Percentiles rank a stretch among this genome's conserved stretches.
Conservation (phyloP, 305 asterid genomes). For the Salvia sclarea region DNA sequence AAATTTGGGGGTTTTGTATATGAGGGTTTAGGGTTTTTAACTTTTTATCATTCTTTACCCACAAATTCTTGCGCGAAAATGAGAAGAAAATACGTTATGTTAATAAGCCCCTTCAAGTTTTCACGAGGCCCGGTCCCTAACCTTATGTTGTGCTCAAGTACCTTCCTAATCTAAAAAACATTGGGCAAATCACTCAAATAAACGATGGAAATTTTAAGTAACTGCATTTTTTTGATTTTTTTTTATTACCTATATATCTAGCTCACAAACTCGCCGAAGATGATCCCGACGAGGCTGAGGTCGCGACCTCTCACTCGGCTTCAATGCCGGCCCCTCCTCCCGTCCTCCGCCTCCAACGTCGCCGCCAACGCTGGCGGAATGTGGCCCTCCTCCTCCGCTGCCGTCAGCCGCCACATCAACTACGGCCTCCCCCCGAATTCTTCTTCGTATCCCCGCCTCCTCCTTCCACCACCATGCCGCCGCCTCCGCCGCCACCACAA, state of each 20-base stretch:
- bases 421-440: constrained; percentile 59
- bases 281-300: too few relatives aligned
- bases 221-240: too few relatives aligned
- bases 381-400: constrained; percentile 49
- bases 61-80: too few relatives aligned
- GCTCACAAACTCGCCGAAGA: too few relatives aligned
- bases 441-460: constrained; percentile 70
- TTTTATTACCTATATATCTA: too few relatives aligned
- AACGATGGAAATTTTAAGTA: too few relatives aligned
- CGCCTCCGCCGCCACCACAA: constrained; percentile 27
- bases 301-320: constrained; percentile 72
- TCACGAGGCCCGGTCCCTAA: too few relatives aligned
- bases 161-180: too few relatives aligned
- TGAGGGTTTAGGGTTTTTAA: constrained; percentile 33
- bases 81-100: too few relatives aligned
- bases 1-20: neutral
- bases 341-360: constrained; percentile 31
- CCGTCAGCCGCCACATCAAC: constrained; percentile 54
- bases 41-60: constrained; percentile 26
- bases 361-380: constrained; percentile 34
- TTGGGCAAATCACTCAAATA: too few relatives aligned
- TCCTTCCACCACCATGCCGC: constrained; percentile 44
- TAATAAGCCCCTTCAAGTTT: too few relatives aligned
- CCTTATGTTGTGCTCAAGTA: too few relatives aligned
- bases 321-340: constrained; percentile 63